Conservation (phyloP, 495 filamentous ascomycete species). For the Letharia lupina region DNA sequence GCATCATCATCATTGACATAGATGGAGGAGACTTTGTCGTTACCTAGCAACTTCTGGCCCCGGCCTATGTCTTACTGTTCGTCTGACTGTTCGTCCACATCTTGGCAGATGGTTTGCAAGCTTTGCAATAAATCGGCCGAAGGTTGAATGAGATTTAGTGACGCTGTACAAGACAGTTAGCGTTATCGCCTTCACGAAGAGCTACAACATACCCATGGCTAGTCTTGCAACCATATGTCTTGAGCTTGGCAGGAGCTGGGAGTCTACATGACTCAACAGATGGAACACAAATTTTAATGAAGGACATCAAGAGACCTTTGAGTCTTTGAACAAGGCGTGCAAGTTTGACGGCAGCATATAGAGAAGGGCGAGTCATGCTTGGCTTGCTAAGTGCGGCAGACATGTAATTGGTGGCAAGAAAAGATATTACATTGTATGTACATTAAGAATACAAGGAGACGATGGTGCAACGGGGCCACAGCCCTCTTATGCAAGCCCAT, state of each 20-base stretch:
- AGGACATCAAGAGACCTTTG: constrained; percentile 22
- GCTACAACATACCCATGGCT: constrained; percentile 6
- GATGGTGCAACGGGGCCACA: neutral
- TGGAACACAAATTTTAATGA: constrained; percentile 7
- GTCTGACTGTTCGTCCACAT: neutral
- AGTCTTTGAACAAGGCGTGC: constrained; percentile 22
- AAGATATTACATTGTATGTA: constrained; percentile 1
- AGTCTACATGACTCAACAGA: constrained; percentile 2
- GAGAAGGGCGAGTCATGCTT: constrained; percentile 19
- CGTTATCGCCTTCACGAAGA: neutral
- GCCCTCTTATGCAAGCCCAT: constrained; percentile 11
- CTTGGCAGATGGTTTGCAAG: neutral
- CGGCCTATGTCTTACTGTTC: neutral
- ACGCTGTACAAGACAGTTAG: constrained; percentile 1
- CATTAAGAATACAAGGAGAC: neutral
- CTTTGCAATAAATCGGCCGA: neutral
- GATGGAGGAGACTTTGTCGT: neutral
- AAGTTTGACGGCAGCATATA: constrained; percentile 21
- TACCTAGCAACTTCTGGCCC: constrained; percentile 8
- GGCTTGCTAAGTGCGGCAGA: constrained; percentile 2
- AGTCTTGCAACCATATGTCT: constrained; percentile 10
- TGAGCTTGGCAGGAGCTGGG: neutral
- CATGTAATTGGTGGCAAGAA: neutral
- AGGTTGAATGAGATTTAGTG: neutral
- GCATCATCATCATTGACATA: neutral